Conservation (phyloP, 345 rosid genomes). For the Nasturtium officinale region DNA sequence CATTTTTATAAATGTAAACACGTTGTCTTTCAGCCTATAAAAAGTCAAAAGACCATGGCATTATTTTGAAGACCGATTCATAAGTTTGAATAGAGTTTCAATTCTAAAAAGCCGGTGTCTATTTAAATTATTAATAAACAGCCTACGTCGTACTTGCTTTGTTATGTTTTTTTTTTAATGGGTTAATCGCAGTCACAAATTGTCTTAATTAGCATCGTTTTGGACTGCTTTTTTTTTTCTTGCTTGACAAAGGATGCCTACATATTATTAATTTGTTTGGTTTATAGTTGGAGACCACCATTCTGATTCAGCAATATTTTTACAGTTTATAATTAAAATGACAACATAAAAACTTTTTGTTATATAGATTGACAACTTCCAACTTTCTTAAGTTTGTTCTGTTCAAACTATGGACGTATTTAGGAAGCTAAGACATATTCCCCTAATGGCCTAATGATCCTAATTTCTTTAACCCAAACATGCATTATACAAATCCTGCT, state of each 20-base stretch:
- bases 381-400: neutral
- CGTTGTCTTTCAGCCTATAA: neutral
- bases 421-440: neutral
- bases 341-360: neutral
- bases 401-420: neutral
- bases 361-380: neutral
- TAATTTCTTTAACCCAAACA: neutral
- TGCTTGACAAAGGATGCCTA: slow-evolving; percentile 9
- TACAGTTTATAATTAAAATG: neutral
- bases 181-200: neutral
- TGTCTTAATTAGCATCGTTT: slow-evolving; percentile 16
- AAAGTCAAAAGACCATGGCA: slow-evolving; percentile 10
- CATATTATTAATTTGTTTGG: neutral
- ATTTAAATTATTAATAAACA: neutral
- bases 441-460: neutral
- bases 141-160: neutral
- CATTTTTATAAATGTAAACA: neutral
- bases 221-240: neutral
- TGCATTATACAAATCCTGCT: neutral
- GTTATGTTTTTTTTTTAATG: neutral
- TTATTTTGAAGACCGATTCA: slow-evolving; percentile 27
- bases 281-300: neutral
- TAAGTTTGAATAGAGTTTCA: slow-evolving; percentile 11
- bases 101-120: neutral
- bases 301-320: slow-evolving; percentile 3